Base-by-base conservation (phyloP, 768 basidiomycete genomes). In the Lentinula raphanica region DNA sequence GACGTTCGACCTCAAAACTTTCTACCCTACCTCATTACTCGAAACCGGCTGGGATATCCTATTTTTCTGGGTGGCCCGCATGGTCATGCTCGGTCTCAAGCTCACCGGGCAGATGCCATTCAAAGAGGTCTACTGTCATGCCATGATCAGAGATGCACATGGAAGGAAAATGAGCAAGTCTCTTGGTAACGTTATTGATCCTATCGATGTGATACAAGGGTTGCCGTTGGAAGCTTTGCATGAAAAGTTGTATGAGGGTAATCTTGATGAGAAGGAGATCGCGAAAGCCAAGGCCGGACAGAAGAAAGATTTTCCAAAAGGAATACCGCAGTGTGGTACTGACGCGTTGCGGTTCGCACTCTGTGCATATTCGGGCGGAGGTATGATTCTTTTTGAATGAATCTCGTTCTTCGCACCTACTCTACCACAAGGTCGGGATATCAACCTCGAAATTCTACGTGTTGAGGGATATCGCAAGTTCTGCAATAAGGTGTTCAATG, bases 21-120 rank as follows among this genome's bases (percentile, higher is more conserved):
- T 92, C 76, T 99, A 95, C 71, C 97, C 97, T 0, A 75, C 92
- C 2, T 83, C 86, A n/a, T 64, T 98, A 44, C 83, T 98, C 29
- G 97, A 98, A 75, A 99, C 97, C 0, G 97, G 97, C 46, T 98
- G 97, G 96, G 97, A 98, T 62, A 98, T 98, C 66, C 72, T 99
- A n/a, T 95, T 95, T 81, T 98, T 98, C 84, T 99, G 97, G 97
- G 96, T 98, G 6, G 95, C 97, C 15, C 89, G 97, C 42, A 99
- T 98, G 96, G 96, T 91, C 49, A 75, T 99, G 66, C 85, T 98
- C 35, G 96, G 97, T 42, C 74, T 93, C 65, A 81, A 88, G 58
- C 84, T 98, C 46, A 99, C 97, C 0, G 94, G 82, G 27, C 72
- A 90, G 66, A 83, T 99, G 78, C 97, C 97, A 1, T 99, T 98